These are phyloP conservation scores for Lupinus albus DNA, from an alignment of 306 rosid species.

Conservation along the genomic window DNA sequence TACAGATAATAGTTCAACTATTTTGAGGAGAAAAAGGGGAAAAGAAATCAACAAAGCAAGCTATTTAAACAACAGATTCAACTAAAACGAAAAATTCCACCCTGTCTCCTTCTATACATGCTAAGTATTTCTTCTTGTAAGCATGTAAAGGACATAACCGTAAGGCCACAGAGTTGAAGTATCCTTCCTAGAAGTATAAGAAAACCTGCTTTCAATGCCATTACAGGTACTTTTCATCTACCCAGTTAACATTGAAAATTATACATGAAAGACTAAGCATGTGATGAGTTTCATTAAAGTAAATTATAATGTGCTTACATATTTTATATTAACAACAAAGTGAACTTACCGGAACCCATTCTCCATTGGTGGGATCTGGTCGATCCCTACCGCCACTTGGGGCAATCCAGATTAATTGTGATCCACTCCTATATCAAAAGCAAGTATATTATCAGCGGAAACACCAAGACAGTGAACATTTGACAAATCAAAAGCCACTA, in stretches of 20 bases:
- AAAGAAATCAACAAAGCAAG: background rate
- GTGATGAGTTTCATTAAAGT: constrained; percentile 23
- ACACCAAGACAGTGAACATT: constrained; percentile 21
- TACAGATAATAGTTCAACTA: constrained; percentile 22
- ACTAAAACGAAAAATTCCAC: constrained; percentile 18
- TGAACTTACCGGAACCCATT: constrained; percentile 81
- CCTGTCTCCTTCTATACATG: constrained; percentile 13
- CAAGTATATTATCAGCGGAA: constrained; percentile 28
- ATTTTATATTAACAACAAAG: constrained; percentile 36
- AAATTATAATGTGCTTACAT: background rate
- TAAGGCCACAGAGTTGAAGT: constrained; percentile 5
- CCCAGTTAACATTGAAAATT: constrained; percentile 17
- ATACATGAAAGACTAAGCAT: constrained; percentile 20
- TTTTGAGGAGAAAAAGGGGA: constrained; percentile 2
- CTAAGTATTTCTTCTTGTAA: constrained; percentile 1
- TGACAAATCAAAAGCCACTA: constrained; percentile 26
- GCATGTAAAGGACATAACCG: constrained; percentile 24
- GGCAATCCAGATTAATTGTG: constrained; percentile 94
- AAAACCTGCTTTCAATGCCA: constrained; percentile 6
- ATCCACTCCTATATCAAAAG: constrained; percentile 72
- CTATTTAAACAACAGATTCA: constrained; percentile 7
- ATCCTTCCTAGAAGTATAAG: constrained; percentile 16
- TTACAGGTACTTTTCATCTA: background rate
- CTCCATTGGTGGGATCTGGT: constrained; percentile 66
- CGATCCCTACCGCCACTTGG: constrained; percentile 99